Evolutionary conservation across 352 stramenopile species (phyloP).

Genomic region (Phytopythium sindhum): DNA sequence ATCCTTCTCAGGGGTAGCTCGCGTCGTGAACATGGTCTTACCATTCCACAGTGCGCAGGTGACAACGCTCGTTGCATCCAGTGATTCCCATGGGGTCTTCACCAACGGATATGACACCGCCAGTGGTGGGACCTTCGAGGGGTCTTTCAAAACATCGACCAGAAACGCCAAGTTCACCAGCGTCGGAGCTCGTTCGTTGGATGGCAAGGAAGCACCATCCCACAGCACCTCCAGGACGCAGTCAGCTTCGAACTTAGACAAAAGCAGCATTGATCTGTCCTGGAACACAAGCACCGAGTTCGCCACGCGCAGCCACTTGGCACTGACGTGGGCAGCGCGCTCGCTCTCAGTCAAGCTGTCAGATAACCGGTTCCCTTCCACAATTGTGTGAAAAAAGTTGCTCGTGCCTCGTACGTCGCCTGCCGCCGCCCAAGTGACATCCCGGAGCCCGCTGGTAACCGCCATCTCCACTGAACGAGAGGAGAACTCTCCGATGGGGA

Average conservation of each 20-base stretch:
- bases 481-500: conserved; percentile 1
- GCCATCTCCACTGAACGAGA: not conserved
- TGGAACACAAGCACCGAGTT: conserved; percentile 38
- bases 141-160: too few relatives aligned
- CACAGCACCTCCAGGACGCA: conserved; percentile 33
- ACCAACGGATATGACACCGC: too few relatives aligned
- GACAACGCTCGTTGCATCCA: too few relatives aligned
- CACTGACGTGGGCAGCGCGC: too few relatives aligned
- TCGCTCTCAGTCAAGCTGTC: too few relatives aligned
- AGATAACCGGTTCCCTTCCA: not conserved
- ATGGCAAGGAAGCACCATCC: not conserved
- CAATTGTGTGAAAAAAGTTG: conserved; percentile 44
- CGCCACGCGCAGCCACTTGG: conserved; percentile 25
- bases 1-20: not conserved
- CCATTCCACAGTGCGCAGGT: too few relatives aligned
- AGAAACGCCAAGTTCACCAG: too few relatives aligned
- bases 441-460: not conserved
- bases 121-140: too few relatives aligned
- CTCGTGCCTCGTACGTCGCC: conserved; percentile 11
- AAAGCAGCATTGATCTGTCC: conserved; percentile 32
- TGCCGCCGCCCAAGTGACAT: not conserved
- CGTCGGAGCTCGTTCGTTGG: too few relatives aligned
- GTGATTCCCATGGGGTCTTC: too few relatives aligned
- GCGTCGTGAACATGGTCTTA: too few relatives aligned
- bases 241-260: conserved; percentile 40